Evolutionary conservation across 2,329 filamentous ascomycete genomes (phyloP).

Genomic region (Exutisphaerella laricina): DNA sequence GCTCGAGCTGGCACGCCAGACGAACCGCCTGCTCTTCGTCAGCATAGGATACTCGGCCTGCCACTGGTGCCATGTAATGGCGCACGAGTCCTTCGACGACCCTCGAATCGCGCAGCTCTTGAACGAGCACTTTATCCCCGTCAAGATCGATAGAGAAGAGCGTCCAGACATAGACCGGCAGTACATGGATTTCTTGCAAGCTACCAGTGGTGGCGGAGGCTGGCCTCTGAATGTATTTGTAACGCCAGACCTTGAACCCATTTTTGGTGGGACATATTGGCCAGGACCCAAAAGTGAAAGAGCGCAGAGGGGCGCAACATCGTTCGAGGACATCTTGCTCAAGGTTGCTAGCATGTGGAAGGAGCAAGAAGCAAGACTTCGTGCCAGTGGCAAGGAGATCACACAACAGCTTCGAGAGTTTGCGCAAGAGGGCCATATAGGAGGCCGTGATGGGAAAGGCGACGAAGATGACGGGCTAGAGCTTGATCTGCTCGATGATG

Average conservation of each 20-base stretch:
- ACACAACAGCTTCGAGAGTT: slow-evolving; percentile 77
- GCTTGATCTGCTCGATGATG: slow-evolving; percentile 85
- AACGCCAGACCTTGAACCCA: slow-evolving; percentile 84
- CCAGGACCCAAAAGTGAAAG: slow-evolving; percentile 64
- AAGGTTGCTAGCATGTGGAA: slow-evolving; percentile 73
- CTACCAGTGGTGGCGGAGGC: slow-evolving; percentile 80
- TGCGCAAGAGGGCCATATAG: slow-evolving; percentile 75
- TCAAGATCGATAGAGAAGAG: slow-evolving; percentile 91
- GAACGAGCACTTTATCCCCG: slow-evolving; percentile 81
- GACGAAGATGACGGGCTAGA: slow-evolving; percentile 65
- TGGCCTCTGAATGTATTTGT: slow-evolving; percentile 98
- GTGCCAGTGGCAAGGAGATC: slow-evolving; percentile 77
- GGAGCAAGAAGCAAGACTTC: slow-evolving; percentile 75
- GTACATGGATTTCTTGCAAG: slow-evolving; percentile 98
- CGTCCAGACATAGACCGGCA: slow-evolving; percentile 90
- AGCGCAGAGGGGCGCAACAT: slow-evolving; percentile 52
- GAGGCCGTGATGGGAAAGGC: slow-evolving; percentile 25
- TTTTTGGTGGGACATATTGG: slow-evolving; percentile 97
- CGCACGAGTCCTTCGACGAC: slow-evolving; percentile 84
- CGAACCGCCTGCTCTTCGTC: slow-evolving; percentile 86
- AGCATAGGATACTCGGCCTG: slow-evolving; percentile 95
- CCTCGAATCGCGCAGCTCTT: slow-evolving; percentile 72
- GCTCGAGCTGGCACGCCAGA: slow-evolving; percentile 66
- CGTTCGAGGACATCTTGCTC: slow-evolving; percentile 74
- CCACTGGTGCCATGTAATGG: slow-evolving; percentile 89